These are phyloP conservation scores for Chalaropsis ovoidea DNA, from an alignment of 2,329 filamentous ascomycete species.

Conservation along the genomic window DNA sequence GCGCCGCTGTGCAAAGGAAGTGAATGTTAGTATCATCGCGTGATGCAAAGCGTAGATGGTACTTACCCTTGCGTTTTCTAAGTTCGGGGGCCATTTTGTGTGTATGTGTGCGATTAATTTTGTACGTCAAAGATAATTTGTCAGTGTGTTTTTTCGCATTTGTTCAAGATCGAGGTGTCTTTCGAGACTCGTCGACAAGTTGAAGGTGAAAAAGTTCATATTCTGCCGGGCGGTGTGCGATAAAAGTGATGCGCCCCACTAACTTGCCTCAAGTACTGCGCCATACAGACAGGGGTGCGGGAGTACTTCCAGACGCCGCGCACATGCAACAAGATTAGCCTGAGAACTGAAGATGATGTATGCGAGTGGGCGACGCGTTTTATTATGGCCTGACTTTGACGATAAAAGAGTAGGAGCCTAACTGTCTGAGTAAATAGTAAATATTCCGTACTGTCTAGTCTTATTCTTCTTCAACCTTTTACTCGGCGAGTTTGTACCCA, in stretches of 20 bases:
- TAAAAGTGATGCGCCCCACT: slow-evolving; percentile 17
- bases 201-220: slow-evolving; percentile 29
- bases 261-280: background rate
- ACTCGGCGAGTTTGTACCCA: background rate
- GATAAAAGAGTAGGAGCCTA: too few species aligned
- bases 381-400: too few species aligned
- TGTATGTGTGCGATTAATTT: slow-evolving; percentile 24
- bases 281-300: background rate
- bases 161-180: slow-evolving; percentile 12
- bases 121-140: slow-evolving; percentile 24
- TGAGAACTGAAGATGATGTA: background rate
- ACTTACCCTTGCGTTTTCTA: slow-evolving; percentile 34
- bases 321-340: background rate
- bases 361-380: background rate
- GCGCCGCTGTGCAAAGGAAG: slow-evolving; percentile 13
- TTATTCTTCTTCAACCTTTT: background rate
- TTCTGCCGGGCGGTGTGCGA: slow-evolving; percentile 32
- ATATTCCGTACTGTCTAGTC: too few species aligned
- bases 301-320: background rate
- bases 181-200: slow-evolving; percentile 18
- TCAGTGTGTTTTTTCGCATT: background rate
- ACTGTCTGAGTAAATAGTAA: too few species aligned
- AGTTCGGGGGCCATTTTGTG: slow-evolving; percentile 40
- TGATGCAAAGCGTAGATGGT: slow-evolving; percentile 2
- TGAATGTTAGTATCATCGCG: slow-evolving; percentile 9